Evolutionary conservation across 1,284 basidiomycete species (phyloP).

Genomic region (Rhodotorula sp.): DNA sequence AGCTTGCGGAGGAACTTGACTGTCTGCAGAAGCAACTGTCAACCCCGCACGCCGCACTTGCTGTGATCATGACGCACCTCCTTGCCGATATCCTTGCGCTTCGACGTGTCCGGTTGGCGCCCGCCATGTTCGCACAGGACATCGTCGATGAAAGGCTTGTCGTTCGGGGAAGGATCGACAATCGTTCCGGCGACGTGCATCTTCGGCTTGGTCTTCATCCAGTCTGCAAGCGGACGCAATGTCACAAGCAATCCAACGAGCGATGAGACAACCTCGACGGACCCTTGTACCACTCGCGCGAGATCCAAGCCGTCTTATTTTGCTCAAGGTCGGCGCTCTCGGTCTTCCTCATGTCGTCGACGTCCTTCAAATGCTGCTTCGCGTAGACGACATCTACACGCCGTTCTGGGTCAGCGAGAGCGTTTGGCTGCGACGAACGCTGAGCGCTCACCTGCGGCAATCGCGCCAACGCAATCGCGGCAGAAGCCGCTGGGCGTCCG

Average conservation of each 20-base stretch:
- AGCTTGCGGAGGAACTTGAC: constrained; percentile 57
- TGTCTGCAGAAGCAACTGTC: constrained; percentile 52
- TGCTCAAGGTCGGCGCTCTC: constrained; percentile 11
- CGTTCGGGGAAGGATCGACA: constrained; percentile 64
- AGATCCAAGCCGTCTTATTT: constrained; percentile 52
- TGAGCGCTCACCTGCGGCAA: constrained; percentile 60
- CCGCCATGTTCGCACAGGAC: constrained; percentile 67
- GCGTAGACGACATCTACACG: constrained; percentile 64
- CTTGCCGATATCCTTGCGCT: constrained; percentile 53
- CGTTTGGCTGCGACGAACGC: constrained; percentile 1
- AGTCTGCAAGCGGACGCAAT: constrained; percentile 55
- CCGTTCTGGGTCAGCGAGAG: too few species aligned
- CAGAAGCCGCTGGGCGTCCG: constrained; percentile 59
- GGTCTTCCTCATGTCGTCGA: constrained; percentile 58
- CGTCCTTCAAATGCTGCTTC: constrained; percentile 61
- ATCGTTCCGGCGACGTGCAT: constrained; percentile 61
- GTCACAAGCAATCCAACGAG: too few species aligned
- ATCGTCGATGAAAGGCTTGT: constrained; percentile 57
- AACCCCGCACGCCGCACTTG: too few species aligned
- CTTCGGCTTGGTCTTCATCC: constrained; percentile 65
- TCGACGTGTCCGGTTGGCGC: constrained; percentile 53
- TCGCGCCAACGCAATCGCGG: constrained; percentile 57
- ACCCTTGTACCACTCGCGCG: constrained; percentile 74
- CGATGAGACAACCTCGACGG: neutral
- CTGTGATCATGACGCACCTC: constrained; percentile 51